Conservation (phyloP, 139 green algal species). For the Tetradesmus obliquus region DNA sequence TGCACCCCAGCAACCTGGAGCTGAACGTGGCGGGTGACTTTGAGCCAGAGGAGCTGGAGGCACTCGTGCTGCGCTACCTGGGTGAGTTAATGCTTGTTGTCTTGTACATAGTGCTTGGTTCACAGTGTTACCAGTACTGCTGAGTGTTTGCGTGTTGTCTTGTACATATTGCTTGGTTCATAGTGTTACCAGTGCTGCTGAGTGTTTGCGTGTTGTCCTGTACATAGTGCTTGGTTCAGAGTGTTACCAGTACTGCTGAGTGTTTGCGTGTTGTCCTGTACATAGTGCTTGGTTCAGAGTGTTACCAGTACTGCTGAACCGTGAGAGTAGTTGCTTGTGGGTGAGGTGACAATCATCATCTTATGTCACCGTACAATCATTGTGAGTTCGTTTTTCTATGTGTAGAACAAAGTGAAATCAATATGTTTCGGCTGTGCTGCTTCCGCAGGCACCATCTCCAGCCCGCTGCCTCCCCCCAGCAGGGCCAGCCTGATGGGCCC, state of each 20-base stretch:
- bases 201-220: conserved; percentile 39
- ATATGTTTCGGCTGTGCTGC: background rate
- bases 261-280: conserved; percentile 26
- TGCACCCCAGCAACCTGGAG: conserved; percentile 79
- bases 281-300: background rate
- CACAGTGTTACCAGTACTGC: too few relatives aligned
- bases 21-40: conserved; percentile 96
- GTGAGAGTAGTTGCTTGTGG: too few relatives aligned
- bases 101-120: background rate
- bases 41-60: conserved; percentile 82
- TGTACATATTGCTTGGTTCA: background rate
- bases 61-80: conserved; percentile 76
- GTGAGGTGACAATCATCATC: too few relatives aligned
- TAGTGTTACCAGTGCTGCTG: conserved; percentile 13
- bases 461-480: conserved; percentile 27
- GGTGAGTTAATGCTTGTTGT: conserved; percentile 63
- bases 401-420: too few relatives aligned
- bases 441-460: conserved; percentile 21
- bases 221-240: background rate
- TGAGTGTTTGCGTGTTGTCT: conserved; percentile 52
- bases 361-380: too few relatives aligned
- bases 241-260: background rate
- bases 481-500: background rate
- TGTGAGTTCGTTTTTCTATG: too few relatives aligned
- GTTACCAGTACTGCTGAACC: background rate